These are phyloP conservation scores for Cucurbita pepo DNA, from an alignment of 306 rosid species.

Conservation along the genomic window DNA sequence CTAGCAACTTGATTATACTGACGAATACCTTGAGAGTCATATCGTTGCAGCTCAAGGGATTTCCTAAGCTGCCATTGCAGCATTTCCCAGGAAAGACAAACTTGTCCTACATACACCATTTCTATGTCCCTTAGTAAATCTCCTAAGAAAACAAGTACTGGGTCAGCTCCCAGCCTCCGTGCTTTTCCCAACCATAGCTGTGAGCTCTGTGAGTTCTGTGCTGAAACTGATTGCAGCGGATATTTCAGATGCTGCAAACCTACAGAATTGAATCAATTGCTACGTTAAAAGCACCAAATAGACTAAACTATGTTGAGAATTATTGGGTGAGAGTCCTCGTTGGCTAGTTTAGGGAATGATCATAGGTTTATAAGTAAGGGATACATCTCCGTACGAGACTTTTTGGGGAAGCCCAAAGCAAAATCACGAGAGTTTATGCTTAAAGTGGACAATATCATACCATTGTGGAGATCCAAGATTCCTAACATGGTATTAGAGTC, in stretches of 20 bases:
- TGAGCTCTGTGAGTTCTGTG: slow-evolving; percentile 31
- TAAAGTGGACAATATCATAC: too few species aligned
- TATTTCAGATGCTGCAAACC: slow-evolving; percentile 66
- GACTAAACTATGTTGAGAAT: not conserved
- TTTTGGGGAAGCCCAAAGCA: too few species aligned
- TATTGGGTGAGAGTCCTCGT: too few species aligned
- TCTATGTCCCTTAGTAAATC: slow-evolving; percentile 59
- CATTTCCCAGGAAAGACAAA: slow-evolving; percentile 90
- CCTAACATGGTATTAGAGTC: too few species aligned
- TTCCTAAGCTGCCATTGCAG: slow-evolving; percentile 66
- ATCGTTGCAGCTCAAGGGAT: slow-evolving; percentile 42
- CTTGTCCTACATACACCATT: slow-evolving; percentile 77
- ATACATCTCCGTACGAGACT: too few species aligned
- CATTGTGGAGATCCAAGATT: too few species aligned
- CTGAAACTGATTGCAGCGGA: slow-evolving; percentile 24
- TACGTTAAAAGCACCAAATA: not conserved
- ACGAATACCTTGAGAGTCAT: slow-evolving; percentile 23
- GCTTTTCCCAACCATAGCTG: slow-evolving; percentile 40
- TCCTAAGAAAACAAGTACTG: slow-evolving; percentile 26
- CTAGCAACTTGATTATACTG: slow-evolving; percentile 55
- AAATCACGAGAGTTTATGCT: too few species aligned
- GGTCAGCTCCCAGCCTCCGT: slow-evolving; percentile 23
- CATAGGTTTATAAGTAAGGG: too few species aligned
- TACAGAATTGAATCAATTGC: slow-evolving; percentile 6
- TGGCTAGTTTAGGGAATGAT: too few species aligned